Base-by-base conservation (phyloP, 768 basidiomycete species). In the Amanita jacksonii region DNA sequence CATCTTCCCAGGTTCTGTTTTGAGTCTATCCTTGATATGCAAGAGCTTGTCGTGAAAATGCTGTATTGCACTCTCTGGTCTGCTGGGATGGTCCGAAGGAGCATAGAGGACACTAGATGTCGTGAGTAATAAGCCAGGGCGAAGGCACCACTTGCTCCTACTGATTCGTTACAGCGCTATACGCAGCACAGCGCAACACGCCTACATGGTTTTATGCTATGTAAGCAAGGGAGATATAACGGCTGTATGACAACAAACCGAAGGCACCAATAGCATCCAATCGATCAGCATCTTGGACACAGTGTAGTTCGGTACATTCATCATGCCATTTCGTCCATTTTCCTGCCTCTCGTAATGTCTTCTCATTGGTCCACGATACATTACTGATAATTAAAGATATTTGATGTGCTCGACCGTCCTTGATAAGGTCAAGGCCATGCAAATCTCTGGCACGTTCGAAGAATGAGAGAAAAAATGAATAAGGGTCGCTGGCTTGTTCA, bases 1-100 rank as follows among this genome's bases (percentile, higher is more conserved):
- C 45, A 57, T 55, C 54, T 72, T 80, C 3, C 86, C 91, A 2
- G 71, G 70, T 7, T 66, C 72, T 0, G 90, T 94, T 66, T 92
- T 93, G 49, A 93, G 75, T 49, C 76, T 67, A 36, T 76, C 77
- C 31, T 65, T 69, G 46, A 94, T 85, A 45, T 77, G 74, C 20
- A 93, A 59, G 25, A 94, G 70, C 61, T 93, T 94, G 53, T 90
- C 86, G 51, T 89, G 64, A 57, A 93, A 94, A 56, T 94, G 91
- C 46, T 77, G 74, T 20, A 91, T 77, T 4, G 86, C 80, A 0
- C 79, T 78, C 20, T 61, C 53, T 3, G 61, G 54, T 16, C 60
- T 53, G 12, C 61, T 64, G 38, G 72, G 61, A 52, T 79, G 70
- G 32, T 64, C 71, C 36, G 64, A 45, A 3, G 78, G 75, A 41